A percentile compares a stretch with the other conserved stretches of the same genome.
Evolutionary conservation across 441 rosid species (phyloP).

Genomic region (Erysimum pusillum): DNA sequence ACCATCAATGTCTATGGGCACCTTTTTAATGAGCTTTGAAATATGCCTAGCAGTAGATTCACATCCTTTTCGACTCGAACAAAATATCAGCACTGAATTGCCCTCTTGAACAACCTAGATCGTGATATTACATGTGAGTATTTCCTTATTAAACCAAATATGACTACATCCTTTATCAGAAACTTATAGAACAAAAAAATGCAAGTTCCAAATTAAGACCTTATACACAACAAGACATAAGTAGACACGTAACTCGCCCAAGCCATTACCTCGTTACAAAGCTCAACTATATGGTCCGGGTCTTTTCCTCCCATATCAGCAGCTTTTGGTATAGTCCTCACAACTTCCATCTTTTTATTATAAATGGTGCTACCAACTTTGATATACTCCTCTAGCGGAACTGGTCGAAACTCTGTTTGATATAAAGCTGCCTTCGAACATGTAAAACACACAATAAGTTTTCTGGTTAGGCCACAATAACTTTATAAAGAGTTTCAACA

Average conservation of each 20-base stretch:
- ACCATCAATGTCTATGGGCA: slow-evolving; percentile 54
- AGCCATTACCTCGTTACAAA: slow-evolving; percentile 85
- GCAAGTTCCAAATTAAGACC: slow-evolving; percentile 32
- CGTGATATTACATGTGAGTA: slow-evolving; percentile 38
- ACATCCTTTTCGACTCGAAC: slow-evolving; percentile 98
- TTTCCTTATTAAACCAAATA: slow-evolving; percentile 38
- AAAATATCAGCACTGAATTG: slow-evolving; percentile 91
- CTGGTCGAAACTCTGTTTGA: slow-evolving; percentile 96
- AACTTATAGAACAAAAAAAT: slow-evolving; percentile 19
- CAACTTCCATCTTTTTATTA: slow-evolving; percentile 80
- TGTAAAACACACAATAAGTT: slow-evolving; percentile 37
- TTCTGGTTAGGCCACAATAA: slow-evolving; percentile 25
- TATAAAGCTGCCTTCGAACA: slow-evolving; percentile 88
- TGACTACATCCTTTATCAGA: slow-evolving; percentile 22
- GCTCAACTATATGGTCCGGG: slow-evolving; percentile 94
- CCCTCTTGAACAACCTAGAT: slow-evolving; percentile 97
- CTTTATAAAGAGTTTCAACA: slow-evolving; percentile 13
- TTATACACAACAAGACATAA: slow-evolving; percentile 17
- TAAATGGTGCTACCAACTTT: slow-evolving; percentile 92
- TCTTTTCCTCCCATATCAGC: slow-evolving; percentile 91
- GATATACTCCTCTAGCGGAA: slow-evolving; percentile 92
- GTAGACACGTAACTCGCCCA: slow-evolving; percentile 5
- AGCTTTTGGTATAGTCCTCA: slow-evolving; percentile 78
- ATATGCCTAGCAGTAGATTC: slow-evolving; percentile 97
- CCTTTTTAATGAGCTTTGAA: slow-evolving; percentile 78